Conservation (phyloP, 2,329 filamentous ascomycete genomes). For the Alternaria sp. region DNA sequence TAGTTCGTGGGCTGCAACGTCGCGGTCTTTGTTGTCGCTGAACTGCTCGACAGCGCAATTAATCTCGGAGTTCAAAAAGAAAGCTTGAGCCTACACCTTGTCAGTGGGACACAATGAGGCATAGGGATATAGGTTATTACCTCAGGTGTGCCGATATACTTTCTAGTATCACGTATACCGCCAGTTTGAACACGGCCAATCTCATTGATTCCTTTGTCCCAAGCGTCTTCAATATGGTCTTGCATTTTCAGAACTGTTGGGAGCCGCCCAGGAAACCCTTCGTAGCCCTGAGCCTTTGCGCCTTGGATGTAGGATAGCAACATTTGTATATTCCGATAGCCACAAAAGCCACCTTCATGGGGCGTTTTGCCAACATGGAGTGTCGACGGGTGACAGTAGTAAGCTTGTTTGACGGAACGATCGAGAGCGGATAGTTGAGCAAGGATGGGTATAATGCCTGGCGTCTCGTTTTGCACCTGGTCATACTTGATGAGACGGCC, state of each 20-base stretch:
- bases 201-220: conserved; percentile 83
- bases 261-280: conserved; percentile 66
- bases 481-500: conserved; percentile 54
- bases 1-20: conserved; percentile 58
- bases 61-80: conserved; percentile 75
- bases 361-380: conserved; percentile 81
- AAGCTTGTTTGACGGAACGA: conserved; percentile 71
- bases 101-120: conserved; percentile 17
- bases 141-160: conserved; percentile 95
- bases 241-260: conserved; percentile 86
- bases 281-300: conserved; percentile 63
- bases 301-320: conserved; percentile 79
- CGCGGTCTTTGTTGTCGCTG: conserved; percentile 56
- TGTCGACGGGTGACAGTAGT: conserved; percentile 78
- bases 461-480: conserved; percentile 56
- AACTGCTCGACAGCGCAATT: conserved; percentile 62
- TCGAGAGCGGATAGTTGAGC: conserved; percentile 66
- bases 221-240: conserved; percentile 84
- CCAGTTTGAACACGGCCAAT: conserved; percentile 82
- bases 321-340: conserved; percentile 96
- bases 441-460: conserved; percentile 55
- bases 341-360: conserved; percentile 91
- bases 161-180: conserved; percentile 84
- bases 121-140: conserved; percentile 54
- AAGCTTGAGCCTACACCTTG: conserved; percentile 74